Conservation (phyloP, 1,284 basidiomycete species). For the Rhodotorula sp. region DNA sequence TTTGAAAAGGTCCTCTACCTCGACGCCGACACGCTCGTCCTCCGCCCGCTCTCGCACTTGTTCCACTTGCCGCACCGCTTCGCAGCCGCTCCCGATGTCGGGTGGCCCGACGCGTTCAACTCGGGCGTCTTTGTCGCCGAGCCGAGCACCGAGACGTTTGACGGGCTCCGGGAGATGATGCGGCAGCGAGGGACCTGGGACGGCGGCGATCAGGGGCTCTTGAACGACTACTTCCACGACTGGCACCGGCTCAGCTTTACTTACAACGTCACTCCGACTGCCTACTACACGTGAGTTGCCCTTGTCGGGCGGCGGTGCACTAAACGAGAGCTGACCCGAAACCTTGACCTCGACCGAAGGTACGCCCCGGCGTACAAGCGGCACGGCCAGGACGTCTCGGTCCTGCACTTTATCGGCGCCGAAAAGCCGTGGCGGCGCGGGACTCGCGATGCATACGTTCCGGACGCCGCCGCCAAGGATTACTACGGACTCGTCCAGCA, state of each 20-base stretch:
- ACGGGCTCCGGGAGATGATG: slow-evolving; percentile 66
- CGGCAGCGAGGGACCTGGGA: slow-evolving; percentile 85
- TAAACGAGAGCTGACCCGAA: not conserved
- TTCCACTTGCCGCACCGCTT: slow-evolving; percentile 64
- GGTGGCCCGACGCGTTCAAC: slow-evolving; percentile 99
- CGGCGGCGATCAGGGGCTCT: slow-evolving; percentile 91
- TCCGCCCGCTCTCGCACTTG: slow-evolving; percentile 82
- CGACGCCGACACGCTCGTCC: slow-evolving; percentile 91
- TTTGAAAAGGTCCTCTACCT: slow-evolving; percentile 89
- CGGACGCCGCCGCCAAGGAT: slow-evolving; percentile 54
- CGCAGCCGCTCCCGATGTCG: slow-evolving; percentile 89
- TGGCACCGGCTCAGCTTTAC: slow-evolving; percentile 93
- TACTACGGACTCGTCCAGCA: slow-evolving; percentile 76
- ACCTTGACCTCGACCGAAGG: slow-evolving; percentile 50
- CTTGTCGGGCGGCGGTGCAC: too few species aligned
- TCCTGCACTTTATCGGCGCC: slow-evolving; percentile 90
- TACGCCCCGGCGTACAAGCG: slow-evolving; percentile 94
- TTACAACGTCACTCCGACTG: slow-evolving; percentile 97
- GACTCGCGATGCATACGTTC: slow-evolving; percentile 42
- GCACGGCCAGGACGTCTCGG: slow-evolving; percentile 81
- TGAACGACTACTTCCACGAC: slow-evolving; percentile 82
- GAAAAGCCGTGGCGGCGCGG: slow-evolving; percentile 84
- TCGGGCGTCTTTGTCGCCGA: slow-evolving; percentile 87
- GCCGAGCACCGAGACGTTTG: slow-evolving; percentile 78
- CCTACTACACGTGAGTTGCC: slow-evolving; percentile 82